Conservation (phyloP, 2,329 filamentous ascomycete species). For the Madurella mycetomatis region DNA sequence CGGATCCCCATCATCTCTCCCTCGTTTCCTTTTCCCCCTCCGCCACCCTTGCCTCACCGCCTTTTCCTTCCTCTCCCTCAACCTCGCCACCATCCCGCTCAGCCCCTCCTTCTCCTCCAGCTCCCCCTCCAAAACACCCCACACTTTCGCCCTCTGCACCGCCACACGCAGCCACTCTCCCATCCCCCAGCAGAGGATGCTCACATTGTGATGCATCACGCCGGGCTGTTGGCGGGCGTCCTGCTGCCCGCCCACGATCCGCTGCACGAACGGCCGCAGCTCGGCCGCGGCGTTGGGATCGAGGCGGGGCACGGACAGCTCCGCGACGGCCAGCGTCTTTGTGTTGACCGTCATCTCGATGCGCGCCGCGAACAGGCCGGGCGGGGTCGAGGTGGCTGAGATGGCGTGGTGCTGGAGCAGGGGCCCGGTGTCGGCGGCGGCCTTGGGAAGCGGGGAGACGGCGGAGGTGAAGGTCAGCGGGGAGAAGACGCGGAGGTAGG, state of each 20-base stretch:
- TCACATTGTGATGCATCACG: conserved; percentile 50
- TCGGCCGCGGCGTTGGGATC: conserved; percentile 57
- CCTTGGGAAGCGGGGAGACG: conserved; percentile 41
- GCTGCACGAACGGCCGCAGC: conserved; percentile 50
- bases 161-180: conserved; percentile 63
- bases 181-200: conserved; percentile 62
- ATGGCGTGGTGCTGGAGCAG: conserved; percentile 54
- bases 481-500: conserved; percentile 68
- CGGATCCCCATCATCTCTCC: conserved; percentile 14
- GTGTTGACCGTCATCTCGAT: conserved; percentile 57
- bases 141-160: conserved; percentile 57
- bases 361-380: conserved; percentile 54
- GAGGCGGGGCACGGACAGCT: conserved; percentile 51
- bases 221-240: too few relatives aligned
- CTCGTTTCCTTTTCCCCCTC: conserved; percentile 20
- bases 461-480: conserved; percentile 59
- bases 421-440: conserved; percentile 28
- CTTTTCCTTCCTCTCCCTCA: conserved; percentile 25
- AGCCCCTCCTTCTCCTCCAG: conserved; percentile 38
- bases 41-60: conserved; percentile 12
- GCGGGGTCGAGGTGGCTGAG: conserved; percentile 41
- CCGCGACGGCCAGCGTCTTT: conserved; percentile 45
- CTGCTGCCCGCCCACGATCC: conserved; percentile 29
- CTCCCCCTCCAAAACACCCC: conserved; percentile 50
- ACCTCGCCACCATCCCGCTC: conserved; percentile 28